These are phyloP conservation scores for Aspergillus sp. DNA, from an alignment of 2,329 filamentous ascomycete species.

Conservation along the genomic window DNA sequence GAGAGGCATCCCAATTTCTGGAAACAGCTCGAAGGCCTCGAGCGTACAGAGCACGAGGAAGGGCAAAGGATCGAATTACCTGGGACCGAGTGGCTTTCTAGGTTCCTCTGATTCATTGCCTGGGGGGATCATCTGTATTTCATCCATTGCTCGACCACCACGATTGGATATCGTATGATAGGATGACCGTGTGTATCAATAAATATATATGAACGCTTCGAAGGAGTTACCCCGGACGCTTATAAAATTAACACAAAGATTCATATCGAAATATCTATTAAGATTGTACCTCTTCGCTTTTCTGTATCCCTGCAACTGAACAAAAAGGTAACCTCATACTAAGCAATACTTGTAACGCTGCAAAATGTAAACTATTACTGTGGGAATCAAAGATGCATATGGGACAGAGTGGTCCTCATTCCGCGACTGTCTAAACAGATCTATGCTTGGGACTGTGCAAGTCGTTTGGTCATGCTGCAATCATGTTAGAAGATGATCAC, in stretches of 20 bases:
- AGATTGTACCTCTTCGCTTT: constrained; percentile 19
- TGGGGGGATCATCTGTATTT: no score
- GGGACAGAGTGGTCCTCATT: constrained; percentile 9
- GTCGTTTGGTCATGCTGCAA: constrained; percentile 44
- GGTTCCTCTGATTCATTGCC: background rate
- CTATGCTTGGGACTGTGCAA: constrained; percentile 36
- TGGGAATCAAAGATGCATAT: constrained; percentile 23
- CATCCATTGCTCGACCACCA: no score
- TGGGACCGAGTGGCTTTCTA: constrained; percentile 7
- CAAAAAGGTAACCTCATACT: constrained; percentile 17
- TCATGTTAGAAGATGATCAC: constrained; percentile 21
- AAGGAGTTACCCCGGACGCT: background rate
- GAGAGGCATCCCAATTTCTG: constrained; percentile 70
- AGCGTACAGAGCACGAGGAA: constrained; percentile 40
- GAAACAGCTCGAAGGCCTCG: constrained; percentile 62
- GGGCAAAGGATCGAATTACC: constrained; percentile 36
- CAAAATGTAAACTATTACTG: constrained; percentile 17
- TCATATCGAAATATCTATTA: constrained; percentile 14
- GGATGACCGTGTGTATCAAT: no score
- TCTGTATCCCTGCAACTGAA: constrained; percentile 18
- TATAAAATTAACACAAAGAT: background rate
- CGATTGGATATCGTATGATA: background rate
- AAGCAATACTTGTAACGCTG: constrained; percentile 25
- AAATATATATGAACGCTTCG: no score
- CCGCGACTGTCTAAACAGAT: constrained; percentile 19